A percentile compares a stretch with the other conserved stretches of the same genome.
Evolutionary conservation across 371 early-diverging fungal species (phyloP).

Genomic region (Mucor circinelloides): DNA sequence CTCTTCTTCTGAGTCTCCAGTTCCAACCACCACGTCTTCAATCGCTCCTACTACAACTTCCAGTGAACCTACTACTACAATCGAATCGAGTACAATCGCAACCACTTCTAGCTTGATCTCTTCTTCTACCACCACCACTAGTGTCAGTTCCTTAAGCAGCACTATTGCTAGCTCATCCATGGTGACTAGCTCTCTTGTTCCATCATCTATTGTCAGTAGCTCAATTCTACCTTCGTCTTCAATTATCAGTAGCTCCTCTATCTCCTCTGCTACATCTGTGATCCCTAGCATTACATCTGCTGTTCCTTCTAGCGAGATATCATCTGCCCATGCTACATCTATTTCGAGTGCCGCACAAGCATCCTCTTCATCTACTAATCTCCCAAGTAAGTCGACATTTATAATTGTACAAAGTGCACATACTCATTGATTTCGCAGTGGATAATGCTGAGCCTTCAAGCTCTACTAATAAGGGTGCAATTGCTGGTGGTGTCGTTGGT

Average conservation of each 20-base stretch:
- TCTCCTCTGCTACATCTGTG: neutral
- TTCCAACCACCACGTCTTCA: constrained; percentile 2
- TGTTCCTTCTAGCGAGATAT: neutral
- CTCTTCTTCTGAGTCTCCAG: neutral
- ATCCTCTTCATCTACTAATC: neutral
- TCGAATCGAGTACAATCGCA: neutral
- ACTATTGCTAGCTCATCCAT: neutral
- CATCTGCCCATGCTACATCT: neutral
- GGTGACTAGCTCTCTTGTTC: neutral
- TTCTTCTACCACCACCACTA: neutral
- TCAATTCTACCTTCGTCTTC: neutral
- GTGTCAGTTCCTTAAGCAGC: neutral
- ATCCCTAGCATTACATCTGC: neutral
- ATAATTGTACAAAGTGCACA: neutral
- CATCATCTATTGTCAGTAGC: neutral
- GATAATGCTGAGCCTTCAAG: neutral
- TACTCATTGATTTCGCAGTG: neutral
- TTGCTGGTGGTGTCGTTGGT: constrained; percentile 19
- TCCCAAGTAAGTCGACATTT: neutral
- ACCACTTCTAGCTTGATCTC: neutral
- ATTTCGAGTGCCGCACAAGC: neutral
- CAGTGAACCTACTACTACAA: neutral
- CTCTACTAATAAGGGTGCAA: constrained; percentile 10
- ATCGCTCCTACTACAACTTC: neutral
- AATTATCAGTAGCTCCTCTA: neutral